Conservation (phyloP, 2,329 filamentous ascomycete species). For the Aspergillus fumigatiaffinis region DNA sequence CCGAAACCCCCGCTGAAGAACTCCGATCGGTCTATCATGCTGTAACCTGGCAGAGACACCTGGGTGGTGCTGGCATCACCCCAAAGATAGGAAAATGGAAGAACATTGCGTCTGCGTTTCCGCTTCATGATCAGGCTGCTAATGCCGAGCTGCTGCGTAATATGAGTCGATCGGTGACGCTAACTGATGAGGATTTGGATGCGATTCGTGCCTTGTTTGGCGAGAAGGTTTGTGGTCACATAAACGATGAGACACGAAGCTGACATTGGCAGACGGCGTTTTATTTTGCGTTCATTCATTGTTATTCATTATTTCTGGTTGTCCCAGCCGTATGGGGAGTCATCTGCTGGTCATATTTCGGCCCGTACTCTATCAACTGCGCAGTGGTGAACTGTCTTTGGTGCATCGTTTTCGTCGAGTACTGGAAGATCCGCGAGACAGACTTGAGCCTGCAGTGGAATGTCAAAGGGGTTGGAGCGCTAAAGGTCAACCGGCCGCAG, state of each 20-base stretch:
- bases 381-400: conserved; percentile 76
- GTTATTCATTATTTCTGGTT: conserved; percentile 82
- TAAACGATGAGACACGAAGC: neutral
- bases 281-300: conserved; percentile 92
- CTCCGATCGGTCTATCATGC: conserved; percentile 84
- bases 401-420: conserved; percentile 87
- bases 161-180: conserved; percentile 64
- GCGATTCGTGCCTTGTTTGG: conserved; percentile 73
- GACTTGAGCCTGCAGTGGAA: conserved; percentile 87
- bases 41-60: conserved; percentile 66
- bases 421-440: conserved; percentile 89
- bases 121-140: conserved; percentile 71
- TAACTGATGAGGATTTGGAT: conserved; percentile 64
- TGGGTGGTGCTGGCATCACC: conserved; percentile 76
- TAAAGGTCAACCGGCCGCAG: conserved; percentile 72
- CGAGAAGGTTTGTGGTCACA: conserved; percentile 51
- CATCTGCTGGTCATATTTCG: conserved; percentile 74
- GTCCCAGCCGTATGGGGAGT: conserved; percentile 77
- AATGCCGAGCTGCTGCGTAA: conserved; percentile 73
- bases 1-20: conserved; percentile 82
- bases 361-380: conserved; percentile 78
- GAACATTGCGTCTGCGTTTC: conserved; percentile 59
- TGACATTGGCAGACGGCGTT: conserved; percentile 63
- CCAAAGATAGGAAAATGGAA: conserved; percentile 67
- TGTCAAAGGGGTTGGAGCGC: conserved; percentile 75